A percentile compares a stretch with the other conserved stretches of the same genome.
Evolutionary conservation across 768 basidiomycete genomes (phyloP).

Genomic region (Hirschioporus abietinus): DNA sequence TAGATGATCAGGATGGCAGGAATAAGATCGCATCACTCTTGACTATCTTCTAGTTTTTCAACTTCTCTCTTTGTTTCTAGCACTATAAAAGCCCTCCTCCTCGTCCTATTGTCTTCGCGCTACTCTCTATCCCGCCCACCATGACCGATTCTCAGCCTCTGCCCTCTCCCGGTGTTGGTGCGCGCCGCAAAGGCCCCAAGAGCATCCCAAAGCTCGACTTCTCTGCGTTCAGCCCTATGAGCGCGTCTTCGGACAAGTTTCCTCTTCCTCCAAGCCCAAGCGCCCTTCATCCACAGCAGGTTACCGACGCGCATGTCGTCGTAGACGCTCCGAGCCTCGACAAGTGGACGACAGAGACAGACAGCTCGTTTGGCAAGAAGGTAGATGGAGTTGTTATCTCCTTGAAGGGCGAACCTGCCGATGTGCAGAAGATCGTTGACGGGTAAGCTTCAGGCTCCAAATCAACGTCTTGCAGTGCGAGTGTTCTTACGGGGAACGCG

Average conservation of each 20-base stretch:
- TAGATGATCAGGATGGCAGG: slow-evolving; percentile 1
- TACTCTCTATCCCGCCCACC: neutral
- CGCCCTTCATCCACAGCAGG: slow-evolving; percentile 51
- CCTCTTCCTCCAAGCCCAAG: slow-evolving; percentile 66
- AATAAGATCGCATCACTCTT: neutral
- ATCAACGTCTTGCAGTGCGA: neutral
- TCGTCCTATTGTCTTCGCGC: neutral
- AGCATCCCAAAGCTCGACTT: slow-evolving; percentile 66
- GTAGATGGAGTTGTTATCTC: slow-evolving; percentile 54
- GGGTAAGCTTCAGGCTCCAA: slow-evolving; percentile 36
- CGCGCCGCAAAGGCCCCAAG: slow-evolving; percentile 59
- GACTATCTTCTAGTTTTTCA: neutral
- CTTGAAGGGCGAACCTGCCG: slow-evolving; percentile 31
- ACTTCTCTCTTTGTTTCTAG: neutral
- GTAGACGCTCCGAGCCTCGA: slow-evolving; percentile 35
- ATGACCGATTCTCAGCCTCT: neutral
- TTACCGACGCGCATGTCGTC: slow-evolving; percentile 68
- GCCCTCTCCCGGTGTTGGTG: slow-evolving; percentile 37
- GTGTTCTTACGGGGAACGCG: slow-evolving; percentile 6
- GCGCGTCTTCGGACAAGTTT: slow-evolving; percentile 61
- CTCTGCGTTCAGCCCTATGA: slow-evolving; percentile 70
- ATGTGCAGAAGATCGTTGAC: slow-evolving; percentile 38
- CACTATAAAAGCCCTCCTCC: neutral
- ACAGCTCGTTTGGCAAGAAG: slow-evolving; percentile 38
- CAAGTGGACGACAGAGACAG: slow-evolving; percentile 51